A percentile compares a stretch with the other conserved stretches of the same genome.
phyloP scores from a whole-genome alignment of 2,329 filamentous ascomycete species.

The Calonectria naviculata region DNA sequence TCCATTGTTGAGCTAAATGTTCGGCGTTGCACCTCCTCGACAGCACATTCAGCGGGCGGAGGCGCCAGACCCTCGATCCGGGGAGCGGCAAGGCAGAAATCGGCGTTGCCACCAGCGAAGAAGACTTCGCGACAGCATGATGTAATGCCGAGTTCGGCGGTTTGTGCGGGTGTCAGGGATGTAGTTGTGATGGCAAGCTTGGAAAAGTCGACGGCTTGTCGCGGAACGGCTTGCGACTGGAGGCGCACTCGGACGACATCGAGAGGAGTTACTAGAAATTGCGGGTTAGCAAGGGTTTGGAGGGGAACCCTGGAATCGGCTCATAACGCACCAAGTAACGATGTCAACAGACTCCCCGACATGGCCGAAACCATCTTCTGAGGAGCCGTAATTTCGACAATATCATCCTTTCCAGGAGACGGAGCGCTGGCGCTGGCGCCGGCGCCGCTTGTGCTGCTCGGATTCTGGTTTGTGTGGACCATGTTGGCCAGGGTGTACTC shows the following conservation, averaged over 20 bases:
- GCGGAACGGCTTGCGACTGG: conserved; percentile 78
- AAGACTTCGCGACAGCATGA: conserved; percentile 98
- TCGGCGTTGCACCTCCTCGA: conserved; percentile 85
- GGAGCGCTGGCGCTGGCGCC: neutral
- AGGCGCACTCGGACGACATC: conserved; percentile 96
- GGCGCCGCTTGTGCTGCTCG: conserved; percentile 17
- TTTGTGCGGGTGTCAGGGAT: conserved; percentile 76
- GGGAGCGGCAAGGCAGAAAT: conserved; percentile 81
- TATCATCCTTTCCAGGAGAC: conserved; percentile 42
- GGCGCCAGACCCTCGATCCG: conserved; percentile 58
- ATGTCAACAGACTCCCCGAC: conserved; percentile 89
- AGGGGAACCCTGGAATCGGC: neutral
- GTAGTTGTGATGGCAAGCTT: conserved; percentile 66
- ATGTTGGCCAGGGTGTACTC: conserved; percentile 44
- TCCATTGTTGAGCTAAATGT: conserved; percentile 93
- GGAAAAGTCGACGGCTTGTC: conserved; percentile 64
- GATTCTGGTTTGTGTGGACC: conserved; percentile 22
- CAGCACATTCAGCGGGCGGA: conserved; percentile 77
- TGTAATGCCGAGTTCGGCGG: conserved; percentile 86
- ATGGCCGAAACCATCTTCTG: conserved; percentile 98
- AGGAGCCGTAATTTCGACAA: conserved; percentile 77
- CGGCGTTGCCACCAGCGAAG: conserved; percentile 88
- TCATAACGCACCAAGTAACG: conserved; percentile 77
- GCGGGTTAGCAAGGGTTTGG: conserved; percentile 15
- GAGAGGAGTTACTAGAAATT: conserved; percentile 82